These are phyloP conservation scores for Kodamaea restingae DNA, from an alignment of 805 yeast genomes.

Conservation along the genomic window DNA sequence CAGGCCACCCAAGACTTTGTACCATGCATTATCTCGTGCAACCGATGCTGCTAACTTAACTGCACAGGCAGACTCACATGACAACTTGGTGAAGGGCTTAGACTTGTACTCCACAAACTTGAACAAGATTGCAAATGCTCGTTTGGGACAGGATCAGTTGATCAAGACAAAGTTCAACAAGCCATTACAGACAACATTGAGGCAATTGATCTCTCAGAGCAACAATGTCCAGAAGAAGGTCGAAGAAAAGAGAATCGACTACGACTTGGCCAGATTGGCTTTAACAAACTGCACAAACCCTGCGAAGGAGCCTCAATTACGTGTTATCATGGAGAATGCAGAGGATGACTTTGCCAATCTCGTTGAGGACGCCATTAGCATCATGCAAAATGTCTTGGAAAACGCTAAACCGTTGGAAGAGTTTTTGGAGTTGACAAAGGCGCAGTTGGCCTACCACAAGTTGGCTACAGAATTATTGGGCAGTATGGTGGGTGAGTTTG, in stretches of 20 bases:
- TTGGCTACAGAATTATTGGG: conserved; percentile 65
- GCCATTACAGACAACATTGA: conserved; percentile 58
- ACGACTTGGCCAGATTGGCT: conserved; percentile 67
- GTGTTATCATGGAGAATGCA: conserved; percentile 74
- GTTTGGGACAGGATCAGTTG: conserved; percentile 76
- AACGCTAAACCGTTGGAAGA: conserved; percentile 65
- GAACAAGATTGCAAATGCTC: conserved; percentile 73
- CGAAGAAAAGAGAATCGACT: conserved; percentile 70
- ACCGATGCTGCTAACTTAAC: conserved; percentile 51
- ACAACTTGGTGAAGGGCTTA: conserved; percentile 58
- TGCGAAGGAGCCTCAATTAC: conserved; percentile 61
- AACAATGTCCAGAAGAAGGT: conserved; percentile 68
- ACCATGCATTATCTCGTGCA: conserved; percentile 78
- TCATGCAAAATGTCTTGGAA: conserved; percentile 76
- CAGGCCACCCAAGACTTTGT: conserved; percentile 72
- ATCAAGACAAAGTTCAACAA: conserved; percentile 67
- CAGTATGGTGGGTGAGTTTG: conserved; percentile 60
- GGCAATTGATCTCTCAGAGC: conserved; percentile 58
- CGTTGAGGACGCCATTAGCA: conserved; percentile 79
- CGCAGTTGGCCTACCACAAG: conserved; percentile 79
- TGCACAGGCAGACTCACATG: conserved; percentile 29
- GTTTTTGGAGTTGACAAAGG: conserved; percentile 64
- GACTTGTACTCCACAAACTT: conserved; percentile 66
- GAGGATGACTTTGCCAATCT: conserved; percentile 90
- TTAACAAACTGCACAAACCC: conserved; percentile 40